These are phyloP conservation scores for Hanseniaspora lachancei DNA, from an alignment of 805 yeast genomes.

Conservation along the genomic window DNA sequence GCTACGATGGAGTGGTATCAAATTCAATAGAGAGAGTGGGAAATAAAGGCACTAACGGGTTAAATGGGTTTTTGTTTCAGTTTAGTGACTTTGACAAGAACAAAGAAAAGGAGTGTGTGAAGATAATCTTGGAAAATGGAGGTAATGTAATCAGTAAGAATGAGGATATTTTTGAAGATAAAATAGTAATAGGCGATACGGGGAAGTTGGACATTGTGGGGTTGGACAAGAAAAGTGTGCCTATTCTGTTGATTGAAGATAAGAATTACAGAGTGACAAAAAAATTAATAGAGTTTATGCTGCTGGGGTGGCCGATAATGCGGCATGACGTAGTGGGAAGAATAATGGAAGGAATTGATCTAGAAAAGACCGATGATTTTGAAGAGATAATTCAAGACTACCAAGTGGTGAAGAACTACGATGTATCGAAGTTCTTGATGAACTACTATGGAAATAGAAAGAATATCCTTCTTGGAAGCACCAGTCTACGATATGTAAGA, in stretches of 20 bases:
- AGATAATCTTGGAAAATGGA: not conserved
- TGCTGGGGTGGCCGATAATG: constrained; percentile 1
- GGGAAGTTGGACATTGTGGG: not conserved
- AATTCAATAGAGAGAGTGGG: too few species aligned
- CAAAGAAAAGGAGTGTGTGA: not conserved
- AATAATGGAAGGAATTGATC: not conserved
- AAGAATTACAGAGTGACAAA: not conserved
- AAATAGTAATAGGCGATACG: not conserved
- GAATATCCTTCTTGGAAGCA: not conserved
- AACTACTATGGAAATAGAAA: not conserved
- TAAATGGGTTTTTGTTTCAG: not conserved
- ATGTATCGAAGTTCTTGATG: not conserved
- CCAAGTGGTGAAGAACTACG: not conserved
- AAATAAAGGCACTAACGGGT: not conserved
- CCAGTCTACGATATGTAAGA: not conserved
- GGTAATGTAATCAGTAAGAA: not conserved
- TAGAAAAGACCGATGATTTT: not conserved
- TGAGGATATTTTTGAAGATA: not conserved
- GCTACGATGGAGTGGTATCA: not conserved
- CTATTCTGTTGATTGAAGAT: not conserved
- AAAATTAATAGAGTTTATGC: not conserved
- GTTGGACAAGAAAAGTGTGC: not conserved
- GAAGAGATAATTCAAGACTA: not conserved
- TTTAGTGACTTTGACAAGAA: not conserved
- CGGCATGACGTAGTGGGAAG: not conserved